phyloP scores from a whole-genome alignment of 2,329 filamentous ascomycete species.

The Monilinia aucupariae region DNA sequence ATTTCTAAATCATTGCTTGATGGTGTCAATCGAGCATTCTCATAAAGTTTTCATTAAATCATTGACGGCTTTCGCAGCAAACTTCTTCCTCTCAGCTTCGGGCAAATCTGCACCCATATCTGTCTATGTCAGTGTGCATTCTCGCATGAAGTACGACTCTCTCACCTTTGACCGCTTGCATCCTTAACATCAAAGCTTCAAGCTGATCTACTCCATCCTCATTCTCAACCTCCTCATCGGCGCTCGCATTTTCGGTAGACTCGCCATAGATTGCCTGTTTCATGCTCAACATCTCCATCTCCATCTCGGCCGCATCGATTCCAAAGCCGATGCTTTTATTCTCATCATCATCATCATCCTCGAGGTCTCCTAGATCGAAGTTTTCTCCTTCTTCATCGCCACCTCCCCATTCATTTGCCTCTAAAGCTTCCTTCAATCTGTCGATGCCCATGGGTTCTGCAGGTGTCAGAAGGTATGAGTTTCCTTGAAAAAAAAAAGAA shows the following conservation, averaged over 20 bases:
- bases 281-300: constrained; percentile 38
- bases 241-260: constrained; percentile 21
- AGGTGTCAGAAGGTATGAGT: constrained; percentile 3
- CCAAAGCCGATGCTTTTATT: constrained; percentile 31
- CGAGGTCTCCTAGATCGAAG: constrained; percentile 37
- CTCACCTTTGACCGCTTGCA: constrained; percentile 49
- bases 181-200: constrained; percentile 58
- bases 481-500: not conserved
- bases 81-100: constrained; percentile 53
- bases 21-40: not conserved
- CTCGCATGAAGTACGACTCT: not conserved
- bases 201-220: constrained; percentile 50
- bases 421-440: constrained; percentile 55
- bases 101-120: constrained; percentile 56
- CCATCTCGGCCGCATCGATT: constrained; percentile 36
- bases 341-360: constrained; percentile 31
- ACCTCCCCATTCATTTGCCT: constrained; percentile 59
- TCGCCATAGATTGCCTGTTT: constrained; percentile 35
- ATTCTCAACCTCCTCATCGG: constrained; percentile 31
- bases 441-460: constrained; percentile 55
- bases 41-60: constrained; percentile 53
- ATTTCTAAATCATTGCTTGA: not conserved
- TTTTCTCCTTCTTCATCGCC: constrained; percentile 36
- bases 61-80: constrained; percentile 56
- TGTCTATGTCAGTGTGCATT: constrained; percentile 31